Conservation (phyloP, 2,329 filamentous ascomycete genomes). For the Gremmenia infestans region DNA sequence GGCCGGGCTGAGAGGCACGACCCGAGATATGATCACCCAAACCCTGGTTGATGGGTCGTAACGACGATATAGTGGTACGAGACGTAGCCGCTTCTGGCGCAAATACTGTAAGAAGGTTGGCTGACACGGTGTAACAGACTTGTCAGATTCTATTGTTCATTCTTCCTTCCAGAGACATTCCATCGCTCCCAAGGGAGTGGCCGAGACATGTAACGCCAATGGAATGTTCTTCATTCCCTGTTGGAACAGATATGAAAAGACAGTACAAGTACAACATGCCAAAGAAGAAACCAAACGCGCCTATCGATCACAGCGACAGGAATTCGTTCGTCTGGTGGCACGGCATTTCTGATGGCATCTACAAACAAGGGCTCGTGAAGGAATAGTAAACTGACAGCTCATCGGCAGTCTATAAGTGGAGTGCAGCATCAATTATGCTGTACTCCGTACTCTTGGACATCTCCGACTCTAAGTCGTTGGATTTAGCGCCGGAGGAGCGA, state of each 20-base stretch:
- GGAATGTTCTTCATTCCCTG: background rate
- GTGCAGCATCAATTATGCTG: background rate
- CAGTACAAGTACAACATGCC: background rate
- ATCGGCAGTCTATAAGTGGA: background rate
- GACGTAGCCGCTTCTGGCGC: conserved; percentile 17
- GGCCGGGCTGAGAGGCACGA: conserved; percentile 20
- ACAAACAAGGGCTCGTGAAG: background rate
- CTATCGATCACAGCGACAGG: background rate
- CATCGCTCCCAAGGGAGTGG: background rate
- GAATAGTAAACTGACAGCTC: background rate
- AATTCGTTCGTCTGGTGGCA: background rate
- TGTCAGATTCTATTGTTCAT: conserved; percentile 9
- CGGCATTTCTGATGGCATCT: background rate
- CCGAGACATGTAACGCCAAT: conserved; percentile 8
- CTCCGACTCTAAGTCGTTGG: background rate
- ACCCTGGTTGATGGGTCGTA: conserved; percentile 21
- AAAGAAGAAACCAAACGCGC: background rate
- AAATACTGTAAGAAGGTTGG: conserved; percentile 6
- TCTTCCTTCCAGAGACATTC: conserved; percentile 10
- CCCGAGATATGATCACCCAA: conserved; percentile 24
- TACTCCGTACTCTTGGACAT: no score
- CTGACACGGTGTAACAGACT: conserved; percentile 5
- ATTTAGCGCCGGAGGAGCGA: background rate
- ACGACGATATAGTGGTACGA: conserved; percentile 1
- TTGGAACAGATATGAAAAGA: background rate